Evolutionary conservation across 2,329 filamentous ascomycete species (phyloP).

Genomic region (Paraphaeosphaeria sporulosa): DNA sequence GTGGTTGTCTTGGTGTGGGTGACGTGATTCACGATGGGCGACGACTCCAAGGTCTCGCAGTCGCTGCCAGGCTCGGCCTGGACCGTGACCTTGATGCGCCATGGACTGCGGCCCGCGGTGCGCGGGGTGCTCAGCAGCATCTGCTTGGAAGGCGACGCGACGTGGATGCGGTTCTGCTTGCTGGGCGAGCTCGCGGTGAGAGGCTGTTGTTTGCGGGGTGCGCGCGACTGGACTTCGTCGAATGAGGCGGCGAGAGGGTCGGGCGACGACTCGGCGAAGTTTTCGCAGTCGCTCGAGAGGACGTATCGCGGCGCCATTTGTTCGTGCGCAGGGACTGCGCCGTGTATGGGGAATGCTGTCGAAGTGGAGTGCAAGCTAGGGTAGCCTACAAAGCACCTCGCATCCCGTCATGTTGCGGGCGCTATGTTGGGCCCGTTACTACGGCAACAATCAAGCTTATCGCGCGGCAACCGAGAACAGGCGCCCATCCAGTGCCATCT

Average conservation of each 20-base stretch:
- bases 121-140: conserved; percentile 54
- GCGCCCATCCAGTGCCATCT: conserved; percentile 17
- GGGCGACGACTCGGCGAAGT: conserved; percentile 44
- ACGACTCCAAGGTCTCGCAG: conserved; percentile 41
- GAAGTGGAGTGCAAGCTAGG: neutral
- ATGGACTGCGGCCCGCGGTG: conserved; percentile 52
- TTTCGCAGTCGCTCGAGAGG: conserved; percentile 26
- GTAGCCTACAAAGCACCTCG: no score
- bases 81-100: conserved; percentile 60
- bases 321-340: conserved; percentile 1
- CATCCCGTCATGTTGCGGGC: neutral
- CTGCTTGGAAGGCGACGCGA: conserved; percentile 53
- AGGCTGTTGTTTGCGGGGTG: conserved; percentile 27
- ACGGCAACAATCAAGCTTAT: conserved; percentile 43
- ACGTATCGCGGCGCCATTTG: conserved; percentile 1
- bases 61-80: conserved; percentile 54
- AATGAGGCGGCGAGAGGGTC: conserved; percentile 46
- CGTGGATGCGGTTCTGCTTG: conserved; percentile 36
- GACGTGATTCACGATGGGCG: conserved; percentile 38
- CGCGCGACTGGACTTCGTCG: conserved; percentile 32
- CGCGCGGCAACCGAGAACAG: conserved; percentile 12
- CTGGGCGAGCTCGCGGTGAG: conserved; percentile 41
- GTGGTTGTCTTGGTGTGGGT: conserved; percentile 48
- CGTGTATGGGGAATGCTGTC: conserved; percentile 22
- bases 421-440: conserved; percentile 26